Base-by-base conservation (phyloP, 345 rosid genomes). In the Sonneratia alba region DNA sequence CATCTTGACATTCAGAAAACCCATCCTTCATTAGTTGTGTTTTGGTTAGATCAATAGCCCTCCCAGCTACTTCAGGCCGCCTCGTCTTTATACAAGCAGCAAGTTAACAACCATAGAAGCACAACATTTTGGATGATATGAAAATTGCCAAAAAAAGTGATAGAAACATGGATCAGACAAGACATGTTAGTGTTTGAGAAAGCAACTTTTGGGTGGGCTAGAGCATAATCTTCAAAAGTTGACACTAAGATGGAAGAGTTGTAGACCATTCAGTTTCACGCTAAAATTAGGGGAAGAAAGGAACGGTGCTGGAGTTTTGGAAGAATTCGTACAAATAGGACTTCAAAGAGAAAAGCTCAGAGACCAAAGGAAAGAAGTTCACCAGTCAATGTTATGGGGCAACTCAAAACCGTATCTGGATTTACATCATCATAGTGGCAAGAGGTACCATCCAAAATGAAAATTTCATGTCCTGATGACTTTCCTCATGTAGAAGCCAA, bases 21-120 rank as follows among this genome's bases (percentile, higher is more conserved):
- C 78, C 36, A 71, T 79, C 85, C 75, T 79, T 79, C 15, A 72
- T 69, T 55, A 82, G 49, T 36, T 78, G 80, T 37, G 74, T 48
- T 73, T 82, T 80, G 0, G 75, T 78, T 27, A 79, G 82, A 47
- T 82, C 85, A 40, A 79, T 82, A 11, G 82, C 80, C 59, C 71
- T 70, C 59, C 79, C 71, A 71, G 82, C 84, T 36, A 81, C 78
- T 76, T 78, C 80, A 14, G 84, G 84, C 15, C 84, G 65, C 55
- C 84, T 81, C 47, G 82, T 81, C 67, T 81, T 81, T 71, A 78
- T 81, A 75, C 78, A 71, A 3, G 82, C 81, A 68, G 82, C 84
- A 27, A 27, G 82, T 78, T 49, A 81, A 77, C 76, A 81, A n/a
- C 84, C 84, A 81, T 71, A 78, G 51, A 19, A 81, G 82, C 66